Evolutionary conservation across 306 rosid genomes (phyloP).

Genomic region (Lathyrus sativus): DNA sequence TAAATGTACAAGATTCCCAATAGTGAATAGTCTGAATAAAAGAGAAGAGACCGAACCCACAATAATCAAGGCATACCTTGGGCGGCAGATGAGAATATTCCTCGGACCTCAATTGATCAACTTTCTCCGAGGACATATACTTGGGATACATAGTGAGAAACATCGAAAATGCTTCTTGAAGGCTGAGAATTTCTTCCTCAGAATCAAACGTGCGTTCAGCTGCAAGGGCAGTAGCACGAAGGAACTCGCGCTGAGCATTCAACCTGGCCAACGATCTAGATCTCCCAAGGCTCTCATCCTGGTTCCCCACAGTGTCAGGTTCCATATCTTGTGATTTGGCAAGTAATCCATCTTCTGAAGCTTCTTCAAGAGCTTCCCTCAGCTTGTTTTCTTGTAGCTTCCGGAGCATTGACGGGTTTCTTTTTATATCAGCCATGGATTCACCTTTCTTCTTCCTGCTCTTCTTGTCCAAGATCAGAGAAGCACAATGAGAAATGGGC

Average conservation of each 20-base stretch:
- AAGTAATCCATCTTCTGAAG: slow-evolving; percentile 92
- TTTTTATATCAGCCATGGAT: slow-evolving; percentile 50
- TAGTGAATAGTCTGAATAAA: slow-evolving; percentile 85
- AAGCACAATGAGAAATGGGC: slow-evolving; percentile 93
- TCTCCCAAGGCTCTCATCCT: slow-evolving; percentile 67
- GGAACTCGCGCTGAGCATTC: slow-evolving; percentile 87
- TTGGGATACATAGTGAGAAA: slow-evolving; percentile 94
- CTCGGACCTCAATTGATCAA: slow-evolving; percentile 84
- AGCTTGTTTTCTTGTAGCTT: slow-evolving; percentile 88
- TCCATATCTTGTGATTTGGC: slow-evolving; percentile 73
- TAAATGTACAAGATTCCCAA: slow-evolving; percentile 96
- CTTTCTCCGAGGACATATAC: slow-evolving; percentile 75
- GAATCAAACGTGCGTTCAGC: slow-evolving; percentile 78
- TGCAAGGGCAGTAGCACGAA: slow-evolving; percentile 85
- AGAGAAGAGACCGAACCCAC: slow-evolving; percentile 95
- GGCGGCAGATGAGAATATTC: slow-evolving; percentile 81
- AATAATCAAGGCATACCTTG: slow-evolving; percentile 98
- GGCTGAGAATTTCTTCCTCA: slow-evolving; percentile 65
- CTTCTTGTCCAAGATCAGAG: slow-evolving; percentile 88
- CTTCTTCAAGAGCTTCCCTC: slow-evolving; percentile 96
- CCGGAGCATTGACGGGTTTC: slow-evolving; percentile 69
- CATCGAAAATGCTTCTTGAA: slow-evolving; percentile 67
- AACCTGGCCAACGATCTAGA: slow-evolving; percentile 89
- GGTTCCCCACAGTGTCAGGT: slow-evolving; percentile 59
- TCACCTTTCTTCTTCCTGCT: slow-evolving; percentile 61